Evolutionary conservation across 148 eudicot species (phyloP).

Genomic region (Spergularia bocconei): DNA sequence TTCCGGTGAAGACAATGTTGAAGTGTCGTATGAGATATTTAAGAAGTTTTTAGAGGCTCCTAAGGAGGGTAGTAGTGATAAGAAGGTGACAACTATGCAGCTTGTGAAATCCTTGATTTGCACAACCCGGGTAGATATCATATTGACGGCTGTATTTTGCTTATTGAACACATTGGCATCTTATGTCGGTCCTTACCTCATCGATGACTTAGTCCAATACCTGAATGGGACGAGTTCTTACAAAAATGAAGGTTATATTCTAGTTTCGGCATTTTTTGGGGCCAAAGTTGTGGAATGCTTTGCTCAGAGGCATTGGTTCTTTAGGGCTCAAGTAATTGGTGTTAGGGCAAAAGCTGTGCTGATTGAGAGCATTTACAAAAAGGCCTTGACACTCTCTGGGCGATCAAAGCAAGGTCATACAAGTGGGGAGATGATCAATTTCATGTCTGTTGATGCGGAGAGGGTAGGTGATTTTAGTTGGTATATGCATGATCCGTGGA

Average conservation of each 20-base stretch:
- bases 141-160: slow-evolving; percentile 38
- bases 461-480: slow-evolving; percentile 47
- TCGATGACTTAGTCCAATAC: slow-evolving; percentile 56
- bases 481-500: slow-evolving; percentile 70
- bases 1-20: slow-evolving; percentile 41
- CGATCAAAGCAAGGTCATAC: slow-evolving; percentile 59
- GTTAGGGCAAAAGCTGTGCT: slow-evolving; percentile 46
- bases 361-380: slow-evolving; percentile 52
- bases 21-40: slow-evolving; percentile 38
- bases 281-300: slow-evolving; percentile 57
- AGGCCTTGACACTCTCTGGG: slow-evolving; percentile 55
- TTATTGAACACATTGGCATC: slow-evolving; percentile 45
- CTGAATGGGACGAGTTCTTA: slow-evolving; percentile 39
- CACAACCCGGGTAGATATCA: slow-evolving; percentile 47
- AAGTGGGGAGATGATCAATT: slow-evolving; percentile 61
- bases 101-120: slow-evolving; percentile 50
- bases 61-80: slow-evolving; percentile 28
- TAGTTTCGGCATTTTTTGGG: slow-evolving; percentile 40
- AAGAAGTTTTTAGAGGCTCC: slow-evolving; percentile 31
- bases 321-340: slow-evolving; percentile 47
- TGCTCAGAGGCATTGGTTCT: slow-evolving; percentile 51
- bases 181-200: slow-evolving; percentile 56
- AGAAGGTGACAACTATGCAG: slow-evolving; percentile 38
- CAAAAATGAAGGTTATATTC: slow-evolving; percentile 38
- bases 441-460: slow-evolving; percentile 69